Evolutionary conservation across 768 basidiomycete genomes (phyloP).

Genomic region (Cubamyces sp.): DNA sequence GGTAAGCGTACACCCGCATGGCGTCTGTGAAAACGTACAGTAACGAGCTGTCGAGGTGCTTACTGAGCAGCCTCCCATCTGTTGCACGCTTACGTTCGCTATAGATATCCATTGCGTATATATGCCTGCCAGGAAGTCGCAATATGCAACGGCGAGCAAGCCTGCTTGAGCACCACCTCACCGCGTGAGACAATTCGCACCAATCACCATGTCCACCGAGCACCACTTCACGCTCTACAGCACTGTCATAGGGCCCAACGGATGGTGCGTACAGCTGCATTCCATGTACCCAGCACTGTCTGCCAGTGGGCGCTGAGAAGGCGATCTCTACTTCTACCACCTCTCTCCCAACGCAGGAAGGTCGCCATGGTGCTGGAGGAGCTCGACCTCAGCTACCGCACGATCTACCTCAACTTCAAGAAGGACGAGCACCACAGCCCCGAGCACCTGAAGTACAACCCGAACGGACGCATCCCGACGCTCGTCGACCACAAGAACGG

Average conservation of each 20-base stretch:
- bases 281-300: not conserved
- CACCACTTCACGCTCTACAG: conserved; percentile 13
- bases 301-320: not conserved
- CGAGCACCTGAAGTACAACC: conserved; percentile 28
- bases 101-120: too few relatives aligned
- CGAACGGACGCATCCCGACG: conserved; percentile 38
- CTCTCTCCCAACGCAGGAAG: conserved; percentile 3
- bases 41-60: too few relatives aligned
- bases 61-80: too few relatives aligned
- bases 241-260: conserved; percentile 1
- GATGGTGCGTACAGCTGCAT: conserved; percentile 4
- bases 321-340: not conserved
- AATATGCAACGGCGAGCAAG: too few relatives aligned
- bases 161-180: too few relatives aligned
- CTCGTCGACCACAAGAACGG: conserved; percentile 32
- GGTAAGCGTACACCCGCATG: too few relatives aligned
- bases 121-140: too few relatives aligned
- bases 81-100: too few relatives aligned
- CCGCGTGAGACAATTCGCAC: too few relatives aligned
- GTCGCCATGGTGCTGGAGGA: conserved; percentile 23
- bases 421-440: conserved; percentile 18
- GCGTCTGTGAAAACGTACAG: too few relatives aligned
- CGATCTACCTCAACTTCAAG: conserved; percentile 18
- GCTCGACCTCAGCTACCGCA: conserved; percentile 19
- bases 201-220: conserved; percentile 4